These are phyloP conservation scores for Lodderomyces metapsilosis DNA, from an alignment of 1,139 yeast species.

Conservation along the genomic window DNA sequence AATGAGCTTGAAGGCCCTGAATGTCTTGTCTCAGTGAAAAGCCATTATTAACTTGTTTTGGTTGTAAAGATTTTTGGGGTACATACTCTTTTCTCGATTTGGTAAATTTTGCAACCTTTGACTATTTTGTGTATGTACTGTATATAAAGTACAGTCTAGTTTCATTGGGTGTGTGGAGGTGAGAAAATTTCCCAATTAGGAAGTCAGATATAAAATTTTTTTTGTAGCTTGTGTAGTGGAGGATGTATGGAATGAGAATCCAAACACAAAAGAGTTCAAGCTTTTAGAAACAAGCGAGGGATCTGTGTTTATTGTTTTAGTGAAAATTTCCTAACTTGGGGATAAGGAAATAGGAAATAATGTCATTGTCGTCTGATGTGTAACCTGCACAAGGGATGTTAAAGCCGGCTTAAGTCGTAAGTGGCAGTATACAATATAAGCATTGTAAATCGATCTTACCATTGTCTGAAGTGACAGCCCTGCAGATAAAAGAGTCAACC, in stretches of 20 bases:
- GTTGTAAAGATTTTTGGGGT: slow-evolving; percentile 1
- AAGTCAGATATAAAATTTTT: neutral
- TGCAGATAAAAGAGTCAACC: no score
- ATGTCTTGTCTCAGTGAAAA: neutral
- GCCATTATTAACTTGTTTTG: neutral
- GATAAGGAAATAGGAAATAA: neutral
- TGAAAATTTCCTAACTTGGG: slow-evolving; percentile 1
- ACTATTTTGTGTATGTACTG: neutral
- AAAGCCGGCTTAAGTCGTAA: no score
- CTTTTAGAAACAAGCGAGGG: neutral
- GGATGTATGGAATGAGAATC: neutral
- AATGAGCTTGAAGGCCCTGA: slow-evolving; percentile 2
- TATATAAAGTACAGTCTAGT: neutral
- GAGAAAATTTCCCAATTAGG: neutral
- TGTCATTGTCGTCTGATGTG: neutral
- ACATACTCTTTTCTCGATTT: slow-evolving; percentile 1
- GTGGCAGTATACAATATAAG: no score
- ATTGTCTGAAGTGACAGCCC: no score
- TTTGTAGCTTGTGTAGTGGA: neutral
- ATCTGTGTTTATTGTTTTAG: neutral
- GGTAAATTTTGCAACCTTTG: slow-evolving; percentile 1
- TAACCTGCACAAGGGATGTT: no score
- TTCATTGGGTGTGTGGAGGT: neutral
- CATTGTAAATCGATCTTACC: no score
- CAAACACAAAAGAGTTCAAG: no score